Conservation (phyloP, 2,329 filamentous ascomycete genomes). For the Plenodomus lindquistii region DNA sequence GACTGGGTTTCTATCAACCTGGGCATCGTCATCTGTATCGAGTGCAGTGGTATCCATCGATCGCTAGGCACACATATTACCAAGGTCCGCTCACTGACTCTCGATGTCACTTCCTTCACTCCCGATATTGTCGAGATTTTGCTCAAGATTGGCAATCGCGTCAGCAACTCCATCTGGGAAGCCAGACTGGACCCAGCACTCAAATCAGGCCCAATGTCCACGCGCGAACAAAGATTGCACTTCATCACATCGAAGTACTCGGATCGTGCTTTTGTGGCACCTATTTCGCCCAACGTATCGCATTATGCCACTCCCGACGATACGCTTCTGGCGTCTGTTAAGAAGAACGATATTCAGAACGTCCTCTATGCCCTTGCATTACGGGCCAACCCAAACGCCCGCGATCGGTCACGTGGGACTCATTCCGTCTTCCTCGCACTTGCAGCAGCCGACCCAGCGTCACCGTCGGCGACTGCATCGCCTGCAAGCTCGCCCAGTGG, state of each 20-base stretch:
- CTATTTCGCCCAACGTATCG: conserved; percentile 74
- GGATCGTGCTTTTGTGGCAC: conserved; percentile 78
- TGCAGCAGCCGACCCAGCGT: conserved; percentile 86
- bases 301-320: conserved; percentile 81
- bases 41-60: conserved; percentile 96
- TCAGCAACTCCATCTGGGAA: conserved; percentile 98
- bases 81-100: conserved; percentile 90
- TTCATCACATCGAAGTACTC: conserved; percentile 97
- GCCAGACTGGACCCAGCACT: conserved; percentile 72
- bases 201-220: conserved; percentile 78
- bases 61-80: conserved; percentile 97
- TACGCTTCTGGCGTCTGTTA: conserved; percentile 86
- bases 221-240: conserved; percentile 84
- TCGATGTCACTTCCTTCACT: conserved; percentile 95
- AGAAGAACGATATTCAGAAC: conserved; percentile 92
- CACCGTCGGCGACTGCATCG: conserved; percentile 60
- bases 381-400: conserved; percentile 77
- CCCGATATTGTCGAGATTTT: conserved; percentile 95
- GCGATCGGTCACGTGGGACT: conserved; percentile 82
- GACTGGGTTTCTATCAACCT: conserved; percentile 99
- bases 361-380: conserved; percentile 89
- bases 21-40: conserved; percentile 93
- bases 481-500: conserved; percentile 50
- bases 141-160: conserved; percentile 85
- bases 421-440: conserved; percentile 90